Evolutionary conservation across 148 eudicot species (phyloP).

Genomic region (Fagopyrum homotropicum): DNA sequence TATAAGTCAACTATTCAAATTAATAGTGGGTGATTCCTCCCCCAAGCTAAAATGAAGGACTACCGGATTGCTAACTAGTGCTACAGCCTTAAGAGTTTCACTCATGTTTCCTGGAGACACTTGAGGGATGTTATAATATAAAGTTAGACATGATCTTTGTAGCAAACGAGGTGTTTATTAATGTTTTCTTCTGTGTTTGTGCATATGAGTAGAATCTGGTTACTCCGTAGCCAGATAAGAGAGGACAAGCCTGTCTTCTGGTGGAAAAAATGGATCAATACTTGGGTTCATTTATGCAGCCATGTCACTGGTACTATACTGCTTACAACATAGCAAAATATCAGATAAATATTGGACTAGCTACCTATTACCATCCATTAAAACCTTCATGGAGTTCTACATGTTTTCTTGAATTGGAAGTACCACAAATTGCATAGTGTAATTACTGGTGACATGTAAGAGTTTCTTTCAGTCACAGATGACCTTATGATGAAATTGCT

Average conservation of each 20-base stretch:
- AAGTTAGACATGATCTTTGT: slow-evolving; percentile 6
- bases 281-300: not conserved
- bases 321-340: not conserved
- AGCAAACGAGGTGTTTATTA: not conserved
- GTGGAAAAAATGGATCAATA: not conserved
- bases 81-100: too few species aligned
- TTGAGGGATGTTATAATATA: too few species aligned
- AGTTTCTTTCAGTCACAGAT: not conserved
- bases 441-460: not conserved
- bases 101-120: too few species aligned
- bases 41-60: too few species aligned
- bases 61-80: too few species aligned
- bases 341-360: not conserved
- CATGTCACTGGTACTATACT: not conserved
- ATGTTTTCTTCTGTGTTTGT: not conserved
- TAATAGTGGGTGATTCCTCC: too few species aligned
- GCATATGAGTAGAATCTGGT: not conserved
- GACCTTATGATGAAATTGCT: not conserved
- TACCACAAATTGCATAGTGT: not conserved
- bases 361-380: not conserved
- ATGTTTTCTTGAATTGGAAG: not conserved
- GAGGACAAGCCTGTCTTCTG: not conserved
- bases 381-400: not conserved
- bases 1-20: too few species aligned
- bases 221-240: not conserved